These are phyloP conservation scores for Trichoderma koningiopsis DNA, from an alignment of 2,329 filamentous ascomycete species.

Conservation along the genomic window DNA sequence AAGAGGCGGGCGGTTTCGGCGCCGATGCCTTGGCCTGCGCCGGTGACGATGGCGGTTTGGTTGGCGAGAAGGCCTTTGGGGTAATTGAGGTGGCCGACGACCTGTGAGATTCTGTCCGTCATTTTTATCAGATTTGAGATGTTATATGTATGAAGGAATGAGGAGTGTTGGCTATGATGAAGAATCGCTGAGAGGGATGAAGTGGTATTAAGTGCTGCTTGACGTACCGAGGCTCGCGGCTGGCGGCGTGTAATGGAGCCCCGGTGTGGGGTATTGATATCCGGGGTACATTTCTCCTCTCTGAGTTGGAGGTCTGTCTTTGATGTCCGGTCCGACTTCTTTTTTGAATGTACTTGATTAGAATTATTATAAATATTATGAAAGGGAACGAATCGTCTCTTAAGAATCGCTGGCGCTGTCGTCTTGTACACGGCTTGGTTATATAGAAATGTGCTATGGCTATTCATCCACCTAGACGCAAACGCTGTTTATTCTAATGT, in stretches of 20 bases:
- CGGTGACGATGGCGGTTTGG: conserved; percentile 86
- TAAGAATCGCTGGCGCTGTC: background rate
- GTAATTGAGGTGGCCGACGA: conserved; percentile 79
- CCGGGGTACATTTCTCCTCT: background rate
- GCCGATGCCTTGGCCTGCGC: conserved; percentile 83
- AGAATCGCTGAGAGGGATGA: no score
- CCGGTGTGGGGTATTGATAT: conserved; percentile 33
- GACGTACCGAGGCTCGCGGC: conserved; percentile 35
- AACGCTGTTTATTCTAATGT: background rate
- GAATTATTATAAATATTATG: background rate
- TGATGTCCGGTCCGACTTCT: background rate
- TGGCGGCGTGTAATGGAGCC: conserved; percentile 7
- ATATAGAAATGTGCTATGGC: background rate
- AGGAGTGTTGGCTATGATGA: background rate
- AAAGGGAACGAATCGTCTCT: background rate
- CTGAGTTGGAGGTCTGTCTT: background rate
- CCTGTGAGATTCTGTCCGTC: conserved; percentile 67
- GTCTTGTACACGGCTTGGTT: background rate
- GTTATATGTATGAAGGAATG: background rate
- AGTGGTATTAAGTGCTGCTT: background rate
- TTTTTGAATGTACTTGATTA: background rate
- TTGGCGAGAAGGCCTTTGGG: conserved; percentile 76
- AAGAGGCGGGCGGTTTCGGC: conserved; percentile 81
- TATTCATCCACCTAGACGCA: background rate
- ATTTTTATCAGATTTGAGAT: conserved; percentile 34